phyloP scores from a whole-genome alignment of 208 protist genomes.

The Leishmania lainsoni region DNA sequence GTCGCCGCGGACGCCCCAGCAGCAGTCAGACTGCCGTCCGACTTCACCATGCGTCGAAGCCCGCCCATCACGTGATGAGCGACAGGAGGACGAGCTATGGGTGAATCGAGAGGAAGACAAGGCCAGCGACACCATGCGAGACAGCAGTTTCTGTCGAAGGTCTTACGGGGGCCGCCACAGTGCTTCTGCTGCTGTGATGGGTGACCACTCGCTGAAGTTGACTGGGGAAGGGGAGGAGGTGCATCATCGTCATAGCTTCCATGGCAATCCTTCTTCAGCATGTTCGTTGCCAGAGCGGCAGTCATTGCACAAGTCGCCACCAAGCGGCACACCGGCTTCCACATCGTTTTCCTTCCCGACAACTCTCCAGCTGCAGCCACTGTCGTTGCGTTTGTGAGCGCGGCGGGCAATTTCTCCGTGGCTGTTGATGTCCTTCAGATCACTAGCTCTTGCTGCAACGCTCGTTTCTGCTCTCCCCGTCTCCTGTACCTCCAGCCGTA shows the following conservation, averaged over 20 bases:
- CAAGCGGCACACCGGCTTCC: not conserved
- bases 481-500: not conserved
- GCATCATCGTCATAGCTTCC: not conserved
- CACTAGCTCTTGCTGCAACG: not conserved
- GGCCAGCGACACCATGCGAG: not conserved
- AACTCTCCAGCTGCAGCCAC: not conserved
- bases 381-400: slow-evolving; percentile 6
- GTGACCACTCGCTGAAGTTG: not conserved
- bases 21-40: not conserved
- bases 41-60: not conserved
- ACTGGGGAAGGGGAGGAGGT: not conserved
- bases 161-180: not conserved
- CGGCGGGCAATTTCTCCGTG: not conserved
- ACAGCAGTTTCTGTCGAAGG: not conserved
- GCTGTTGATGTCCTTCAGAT: not conserved
- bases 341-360: not conserved
- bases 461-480: not conserved
- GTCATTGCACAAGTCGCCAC: not conserved
- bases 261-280: not conserved
- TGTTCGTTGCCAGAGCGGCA: not conserved
- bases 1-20: not conserved
- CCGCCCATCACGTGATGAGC: not conserved
- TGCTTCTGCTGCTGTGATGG: not conserved
- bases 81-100: slow-evolving; percentile 25
- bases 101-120: slow-evolving; percentile 4